Evolutionary conservation across 805 yeast genomes (phyloP).

Genomic region (Wickerhamiella cacticola): DNA sequence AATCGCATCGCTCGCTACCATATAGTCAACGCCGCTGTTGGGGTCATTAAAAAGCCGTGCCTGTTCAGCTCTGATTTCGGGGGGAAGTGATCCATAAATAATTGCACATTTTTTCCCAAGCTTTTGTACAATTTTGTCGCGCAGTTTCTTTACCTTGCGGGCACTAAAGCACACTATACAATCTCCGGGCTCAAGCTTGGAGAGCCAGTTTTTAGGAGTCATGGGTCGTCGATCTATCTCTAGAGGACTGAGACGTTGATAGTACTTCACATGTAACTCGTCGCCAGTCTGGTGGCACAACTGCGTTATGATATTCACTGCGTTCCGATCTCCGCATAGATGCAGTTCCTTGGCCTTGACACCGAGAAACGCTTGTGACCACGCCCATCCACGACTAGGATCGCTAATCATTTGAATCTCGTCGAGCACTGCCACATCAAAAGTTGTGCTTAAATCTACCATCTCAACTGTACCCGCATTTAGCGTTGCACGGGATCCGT

Average conservation of each 20-base stretch:
- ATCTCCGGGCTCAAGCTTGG: conserved; percentile 54
- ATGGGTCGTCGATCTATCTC: conserved; percentile 36
- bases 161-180: conserved; percentile 84
- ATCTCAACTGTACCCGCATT: conserved; percentile 90
- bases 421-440: conserved; percentile 85
- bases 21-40: conserved; percentile 60
- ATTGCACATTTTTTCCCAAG: conserved; percentile 66
- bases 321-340: conserved; percentile 84
- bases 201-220: conserved; percentile 27
- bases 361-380: conserved; percentile 87
- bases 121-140: conserved; percentile 52
- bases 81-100: conserved; percentile 90
- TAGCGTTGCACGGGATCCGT: conserved; percentile 62
- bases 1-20: conserved; percentile 92
- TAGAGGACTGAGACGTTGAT: conserved; percentile 64
- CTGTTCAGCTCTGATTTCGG: conserved; percentile 81
- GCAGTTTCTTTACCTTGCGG: conserved; percentile 52
- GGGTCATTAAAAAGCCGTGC: conserved; percentile 59
- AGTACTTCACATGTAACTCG: conserved; percentile 53
- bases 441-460: conserved; percentile 54
- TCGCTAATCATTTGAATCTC: conserved; percentile 94
- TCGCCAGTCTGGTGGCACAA: conserved; percentile 68
- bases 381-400: conserved; percentile 71
- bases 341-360: conserved; percentile 77
- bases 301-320: conserved; percentile 52